These are phyloP conservation scores for Ceratocystis huliohia DNA, from an alignment of 2,329 filamentous ascomycete species.

Conservation along the genomic window DNA sequence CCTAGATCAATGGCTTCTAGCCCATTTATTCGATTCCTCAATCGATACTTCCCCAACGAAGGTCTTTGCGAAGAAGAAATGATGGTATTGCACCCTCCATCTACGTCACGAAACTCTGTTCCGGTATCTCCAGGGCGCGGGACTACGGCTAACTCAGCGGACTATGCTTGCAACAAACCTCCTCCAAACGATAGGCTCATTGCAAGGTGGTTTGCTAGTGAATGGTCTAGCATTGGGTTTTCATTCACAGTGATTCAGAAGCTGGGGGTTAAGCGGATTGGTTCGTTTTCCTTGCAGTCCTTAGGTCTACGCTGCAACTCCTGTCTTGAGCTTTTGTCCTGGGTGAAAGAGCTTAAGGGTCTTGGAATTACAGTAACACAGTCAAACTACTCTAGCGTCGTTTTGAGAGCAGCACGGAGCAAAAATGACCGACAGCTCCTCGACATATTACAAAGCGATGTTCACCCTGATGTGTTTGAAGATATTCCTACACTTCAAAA, in stretches of 20 bases:
- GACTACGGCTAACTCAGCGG: neutral
- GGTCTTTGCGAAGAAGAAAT: conserved; percentile 31
- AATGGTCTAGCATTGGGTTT: conserved; percentile 57
- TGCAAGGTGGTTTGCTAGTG: conserved; percentile 66
- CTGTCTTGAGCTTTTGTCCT: conserved; percentile 8
- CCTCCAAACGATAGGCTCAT: conserved; percentile 53
- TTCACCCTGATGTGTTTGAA: conserved; percentile 45
- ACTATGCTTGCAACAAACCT: neutral
- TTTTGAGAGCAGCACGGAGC: conserved; percentile 50
- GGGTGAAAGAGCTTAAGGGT: conserved; percentile 22
- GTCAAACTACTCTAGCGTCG: conserved; percentile 51
- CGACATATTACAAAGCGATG: conserved; percentile 36
- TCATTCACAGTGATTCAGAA: conserved; percentile 57
- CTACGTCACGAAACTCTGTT: neutral
- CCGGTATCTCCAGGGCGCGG: neutral
- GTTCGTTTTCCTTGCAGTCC: conserved; percentile 63
- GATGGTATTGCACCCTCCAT: conserved; percentile 20
- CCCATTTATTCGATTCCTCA: conserved; percentile 38
- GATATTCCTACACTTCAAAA: conserved; percentile 32
- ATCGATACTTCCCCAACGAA: conserved; percentile 34
- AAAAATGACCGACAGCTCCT: conserved; percentile 39
- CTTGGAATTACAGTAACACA: conserved; percentile 50
- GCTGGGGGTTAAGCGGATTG: conserved; percentile 59
- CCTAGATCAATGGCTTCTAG: conserved; percentile 27
- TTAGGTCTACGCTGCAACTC: conserved; percentile 46